Base-by-base conservation (phyloP, 106 monocot genomes). In the Gastrodia elata region DNA sequence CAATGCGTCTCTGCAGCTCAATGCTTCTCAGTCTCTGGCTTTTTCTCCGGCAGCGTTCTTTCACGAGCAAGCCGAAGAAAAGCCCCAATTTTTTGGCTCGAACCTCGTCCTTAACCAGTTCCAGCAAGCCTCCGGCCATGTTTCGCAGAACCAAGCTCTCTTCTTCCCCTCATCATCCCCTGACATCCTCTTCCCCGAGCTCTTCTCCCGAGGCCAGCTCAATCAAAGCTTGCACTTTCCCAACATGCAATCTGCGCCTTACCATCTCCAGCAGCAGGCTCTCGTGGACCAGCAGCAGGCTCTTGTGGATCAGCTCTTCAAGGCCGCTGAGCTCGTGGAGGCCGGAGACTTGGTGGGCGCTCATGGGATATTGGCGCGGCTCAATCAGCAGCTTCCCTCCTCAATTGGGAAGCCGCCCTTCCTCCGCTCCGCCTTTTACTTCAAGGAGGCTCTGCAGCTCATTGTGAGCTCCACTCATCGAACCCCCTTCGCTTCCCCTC, bases 361-460 rank as follows among this genome's bases (percentile, higher is more conserved):
- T 77, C 86, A 81, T 74, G 98, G 73, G 98, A 98, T 98, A 98
- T 98, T 97, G 98, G 93, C 98, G 93, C 98, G 98, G 98, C 98
- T 98, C 98, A 98, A 98, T 98, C 98, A 93, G 32, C 80, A 80
- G 80, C 87, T 92, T 69, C 85, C 83, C 43, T 88, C 83, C 69
- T 80, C 82, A 27, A 1, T 72, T 33, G 89, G 93, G 77, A 89
- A 91, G 81, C 97, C 97, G 81, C 97, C 97, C 65, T 75, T 90
- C 59, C 39, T 88, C 61, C 87, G 97, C 57, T 80, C 92, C 5
- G 83, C 92, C 77, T 90, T 88, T 77, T 84, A 86, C 82, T 90
- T 88, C 85, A 91, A 85, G 78, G 91, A 95, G 72, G 87, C 85
- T 22, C 91, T 95, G 35, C 74, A 49, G 15, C 76, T 55, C 35